Base-by-base conservation (phyloP, 306 rosid species). In the Trichosanthes truncata region DNA sequence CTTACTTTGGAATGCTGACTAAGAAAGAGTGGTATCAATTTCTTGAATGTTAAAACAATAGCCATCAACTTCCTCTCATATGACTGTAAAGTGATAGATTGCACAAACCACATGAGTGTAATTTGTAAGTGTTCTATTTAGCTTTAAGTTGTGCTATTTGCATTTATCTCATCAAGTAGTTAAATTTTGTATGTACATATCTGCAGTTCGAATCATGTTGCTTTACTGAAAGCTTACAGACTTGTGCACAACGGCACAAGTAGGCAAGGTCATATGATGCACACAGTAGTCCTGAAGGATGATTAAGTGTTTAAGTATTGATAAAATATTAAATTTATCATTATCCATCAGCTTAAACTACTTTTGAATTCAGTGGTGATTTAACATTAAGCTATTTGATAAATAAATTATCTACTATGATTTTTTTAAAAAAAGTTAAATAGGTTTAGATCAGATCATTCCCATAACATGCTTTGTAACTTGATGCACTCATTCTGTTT, bases 381-480 rank as follows among this genome's bases (percentile, higher is more conserved):
- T 65, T 65, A 35, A 21, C 49, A 21, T 72, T 46, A 48, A 72
- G 60, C 55, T 48, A 48, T 13, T 73, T 6, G 13, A 73, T 33
- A 48, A 66, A 21, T 48, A 46, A 7, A 23, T 74, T 21, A 49
- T 74, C 78, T 74, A 14, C 57, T 17, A 29, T 15, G 43, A 17
- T 74, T 49, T 46, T 26, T 48, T 57, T 9, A 3, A 23, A 57
- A 57, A 51, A 51, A 4, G 9, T 46, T 21, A 8, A 11, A 25
- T 29, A 74, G 23, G 36, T 49, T 74, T 61, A 74, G 78, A 72
- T 72, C 78, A 74, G 78, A 72, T 72, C 11, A 45, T 72, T 72
- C 21, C 41, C 59, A 46, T 40, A 15, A 51, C 56, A 74, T 74
- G 61, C 41, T 48, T 48, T 74, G 41, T 48, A 11, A 53, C 66